Evolutionary conservation across 2,329 filamentous ascomycete species (phyloP), one percentile per base, ranked within the genome.

Genomic region (Phialophora tarda): DNA sequence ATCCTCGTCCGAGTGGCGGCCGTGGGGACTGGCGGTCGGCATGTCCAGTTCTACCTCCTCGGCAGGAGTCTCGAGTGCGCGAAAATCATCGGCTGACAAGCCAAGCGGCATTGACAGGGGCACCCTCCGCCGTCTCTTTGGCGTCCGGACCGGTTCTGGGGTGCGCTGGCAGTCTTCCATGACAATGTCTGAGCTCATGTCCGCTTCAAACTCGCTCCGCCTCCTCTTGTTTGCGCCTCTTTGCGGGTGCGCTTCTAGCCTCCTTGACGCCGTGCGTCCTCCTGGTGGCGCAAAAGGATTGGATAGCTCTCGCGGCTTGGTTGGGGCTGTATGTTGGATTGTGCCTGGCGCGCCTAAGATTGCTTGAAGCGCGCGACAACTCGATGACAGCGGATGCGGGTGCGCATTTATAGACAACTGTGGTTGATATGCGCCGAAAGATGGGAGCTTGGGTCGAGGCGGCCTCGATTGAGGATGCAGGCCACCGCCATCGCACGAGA

Each of bases 101-200:
- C 81, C 81, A 3, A 81, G 72, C 0, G 81, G 81, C 38, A 83
- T 71, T n/a, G 81, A 74, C 41, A 77, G 77, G 1, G 81, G 81
- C 11, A 77, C 72, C 26, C 78, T 75, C 21, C 80, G 76, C 47
- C 72, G 77, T 67, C 81, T 78, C 71, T 83, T 83, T 4, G 81
- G 81, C 11, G 81, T 83, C 6, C 63, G 69, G 30, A 68, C 48
- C 38, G 48, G 60, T 50, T 61, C 68, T 24, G 66, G 64, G n/a
- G 65, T 69, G 24, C 64, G 58, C 41, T 63, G 55, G 59, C 62
- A 64, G 30, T 68, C 61, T 66, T 67, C 44, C 68, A 70, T 70
- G 17, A 51, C 23, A 14, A 65, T 60, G 56, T 69, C 67, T 63
- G 47, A 69, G 69, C 38, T 48, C 44, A 68, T 60, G 30, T 74